Base-by-base conservation (phyloP, 1,284 basidiomycete genomes). In the Apiotrichum gracile region DNA sequence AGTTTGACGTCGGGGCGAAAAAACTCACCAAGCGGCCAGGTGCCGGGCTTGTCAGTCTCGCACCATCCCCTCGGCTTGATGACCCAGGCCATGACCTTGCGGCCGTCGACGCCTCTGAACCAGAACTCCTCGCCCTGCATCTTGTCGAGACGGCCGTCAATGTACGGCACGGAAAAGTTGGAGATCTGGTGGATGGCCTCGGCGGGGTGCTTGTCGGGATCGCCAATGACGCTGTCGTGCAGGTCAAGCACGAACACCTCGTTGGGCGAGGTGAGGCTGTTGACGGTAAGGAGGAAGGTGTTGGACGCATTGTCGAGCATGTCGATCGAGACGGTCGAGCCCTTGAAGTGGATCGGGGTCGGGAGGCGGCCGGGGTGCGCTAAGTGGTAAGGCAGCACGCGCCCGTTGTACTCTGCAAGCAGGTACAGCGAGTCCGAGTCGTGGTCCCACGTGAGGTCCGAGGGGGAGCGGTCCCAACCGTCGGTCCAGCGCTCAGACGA, bases 401-500 rank as follows among this genome's bases (percentile, higher is more conserved):
- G 53, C 5, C 88, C 90, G 49, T 82, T 74, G 61, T 91, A 87
- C 35, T 87, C 88, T 0, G 85, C 85, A 1, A 83, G 82, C 55
- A 89, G 76, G 71, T 86, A 88, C 37, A 94, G 69, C 46, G 82
- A 80, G 17, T 80, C 75, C 31, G 84, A 85, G 52, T 86, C 84
- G 58, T 80, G 77, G 0, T 85, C 84, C 80, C 91, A 93, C 84
- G 78, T 76, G 25, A 90, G 65, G 13, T 77, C 65, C 57, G 78
- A 79, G 0, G 87, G 84, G 31, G 86, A 87, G 26, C 87, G 82
- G 69, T 93, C 90, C 91, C 91, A 94, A 26, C 79, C 68, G 57
- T 87, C 83, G 0, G 88, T 88, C 55, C 70, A 73, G 12, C 60
- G 44, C 29, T 46, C 45, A 17, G 47, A 50, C 16, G 19, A 5